phyloP scores from a whole-genome alignment of 805 yeast genomes.

The Cyberlindnera petersonii region DNA sequence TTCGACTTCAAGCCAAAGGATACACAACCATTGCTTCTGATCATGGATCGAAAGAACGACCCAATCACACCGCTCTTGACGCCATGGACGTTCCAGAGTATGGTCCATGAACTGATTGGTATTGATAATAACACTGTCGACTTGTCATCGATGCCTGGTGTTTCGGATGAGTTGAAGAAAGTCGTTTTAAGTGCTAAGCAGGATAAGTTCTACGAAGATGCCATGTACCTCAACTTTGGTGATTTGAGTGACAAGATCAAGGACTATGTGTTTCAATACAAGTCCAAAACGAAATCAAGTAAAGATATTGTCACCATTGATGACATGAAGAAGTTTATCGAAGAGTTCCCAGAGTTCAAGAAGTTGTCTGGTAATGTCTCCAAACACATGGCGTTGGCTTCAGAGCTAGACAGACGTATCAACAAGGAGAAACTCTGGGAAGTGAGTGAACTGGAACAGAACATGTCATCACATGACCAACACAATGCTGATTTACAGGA shows the following conservation, averaged over 20 bases:
- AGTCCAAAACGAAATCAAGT: slow-evolving; percentile 70
- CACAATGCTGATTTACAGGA: slow-evolving; percentile 54
- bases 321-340: slow-evolving; percentile 88
- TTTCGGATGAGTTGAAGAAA: slow-evolving; percentile 55
- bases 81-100: slow-evolving; percentile 98
- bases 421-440: slow-evolving; percentile 67
- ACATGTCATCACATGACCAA: slow-evolving; percentile 62
- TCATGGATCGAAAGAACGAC: slow-evolving; percentile 82
- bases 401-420: slow-evolving; percentile 78
- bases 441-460: slow-evolving; percentile 86
- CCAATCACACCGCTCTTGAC: slow-evolving; percentile 88
- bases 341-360: slow-evolving; percentile 90
- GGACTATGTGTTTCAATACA: slow-evolving; percentile 78
- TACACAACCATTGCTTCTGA: slow-evolving; percentile 65
- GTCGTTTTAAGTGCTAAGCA: slow-evolving; percentile 63
- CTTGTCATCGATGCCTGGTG: slow-evolving; percentile 50
- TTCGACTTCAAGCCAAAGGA: slow-evolving; percentile 67
- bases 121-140: slow-evolving; percentile 78
- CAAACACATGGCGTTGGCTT: slow-evolving; percentile 86
- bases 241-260: slow-evolving; percentile 88
- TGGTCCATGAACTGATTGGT: slow-evolving; percentile 91
- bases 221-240: slow-evolving; percentile 90
- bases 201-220: slow-evolving; percentile 73
- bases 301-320: slow-evolving; percentile 71
- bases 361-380: slow-evolving; percentile 83